These are phyloP conservation scores for Rhytidiadelphus loreus DNA, from an alignment of 225 moss, liverwort and hornwort genomes.

Conservation along the genomic window DNA sequence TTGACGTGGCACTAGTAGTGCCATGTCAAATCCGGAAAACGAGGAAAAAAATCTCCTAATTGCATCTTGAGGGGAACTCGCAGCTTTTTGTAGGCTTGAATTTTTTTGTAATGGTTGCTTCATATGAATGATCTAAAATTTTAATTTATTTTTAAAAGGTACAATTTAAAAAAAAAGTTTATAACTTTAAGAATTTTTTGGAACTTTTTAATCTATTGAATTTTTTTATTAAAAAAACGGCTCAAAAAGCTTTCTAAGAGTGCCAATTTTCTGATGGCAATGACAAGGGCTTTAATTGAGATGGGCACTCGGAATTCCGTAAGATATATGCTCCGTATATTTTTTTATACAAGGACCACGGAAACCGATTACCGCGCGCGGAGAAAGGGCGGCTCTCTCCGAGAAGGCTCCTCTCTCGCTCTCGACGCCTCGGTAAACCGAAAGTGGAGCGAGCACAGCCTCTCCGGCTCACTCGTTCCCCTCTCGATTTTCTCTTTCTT, in stretches of 20 bases:
- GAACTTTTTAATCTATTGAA: not conserved
- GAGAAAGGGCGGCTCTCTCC: not conserved
- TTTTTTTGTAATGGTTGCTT: no score
- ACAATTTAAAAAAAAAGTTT: no score
- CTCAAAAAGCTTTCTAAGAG: not conserved
- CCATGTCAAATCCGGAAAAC: no score
- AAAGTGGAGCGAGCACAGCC: not conserved
- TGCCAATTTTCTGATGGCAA: not conserved
- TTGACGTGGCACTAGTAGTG: no score
- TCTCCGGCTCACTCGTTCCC: not conserved
- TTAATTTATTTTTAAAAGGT: not conserved
- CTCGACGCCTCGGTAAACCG: not conserved
- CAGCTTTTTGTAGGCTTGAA: no score
- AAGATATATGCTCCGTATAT: not conserved
- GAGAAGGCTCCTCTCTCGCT: not conserved
- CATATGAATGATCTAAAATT: not conserved
- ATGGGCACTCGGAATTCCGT: no score
- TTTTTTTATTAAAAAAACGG: no score
- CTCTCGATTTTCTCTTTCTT: not conserved
- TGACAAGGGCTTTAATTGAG: no score
- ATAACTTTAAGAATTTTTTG: not conserved
- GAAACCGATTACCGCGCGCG: not conserved
- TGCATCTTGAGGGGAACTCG: no score
- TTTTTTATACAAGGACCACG: not conserved
- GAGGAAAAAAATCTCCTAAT: no score